Evolutionary conservation across 345 rosid genomes (phyloP).

Genomic region (Corchorus capsularis): DNA sequence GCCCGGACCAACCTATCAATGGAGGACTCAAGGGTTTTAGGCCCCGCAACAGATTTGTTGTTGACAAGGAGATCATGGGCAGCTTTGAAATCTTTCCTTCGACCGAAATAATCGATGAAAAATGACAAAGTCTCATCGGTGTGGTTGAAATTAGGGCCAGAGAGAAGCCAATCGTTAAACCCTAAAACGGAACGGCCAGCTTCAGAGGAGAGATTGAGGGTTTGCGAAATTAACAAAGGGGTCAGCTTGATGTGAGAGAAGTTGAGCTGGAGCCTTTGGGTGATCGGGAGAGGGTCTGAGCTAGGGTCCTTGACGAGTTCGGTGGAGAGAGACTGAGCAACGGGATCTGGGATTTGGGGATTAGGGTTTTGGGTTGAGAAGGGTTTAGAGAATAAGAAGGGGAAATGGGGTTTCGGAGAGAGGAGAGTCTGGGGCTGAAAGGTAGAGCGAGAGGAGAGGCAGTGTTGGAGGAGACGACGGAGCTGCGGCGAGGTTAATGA

Average conservation of each 20-base stretch:
- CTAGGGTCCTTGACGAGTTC: slow-evolving; percentile 56
- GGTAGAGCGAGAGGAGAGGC: slow-evolving; percentile 27
- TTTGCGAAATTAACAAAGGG: slow-evolving; percentile 52
- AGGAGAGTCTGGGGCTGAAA: slow-evolving; percentile 13
- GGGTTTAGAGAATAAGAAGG: slow-evolving; percentile 26
- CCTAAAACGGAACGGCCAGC: slow-evolving; percentile 83
- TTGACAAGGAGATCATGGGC: slow-evolving; percentile 57
- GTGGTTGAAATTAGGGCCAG: slow-evolving; percentile 47
- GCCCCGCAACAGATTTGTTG: slow-evolving; percentile 54
- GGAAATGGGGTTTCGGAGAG: slow-evolving; percentile 22
- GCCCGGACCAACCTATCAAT: slow-evolving; percentile 80
- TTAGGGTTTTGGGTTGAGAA: slow-evolving; percentile 40
- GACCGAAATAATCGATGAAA: slow-evolving; percentile 83
- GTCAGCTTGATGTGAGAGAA: slow-evolving; percentile 78
- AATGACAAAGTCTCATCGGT: slow-evolving; percentile 75
- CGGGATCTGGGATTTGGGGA: slow-evolving; percentile 33
- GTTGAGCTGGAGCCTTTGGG: slow-evolving; percentile 63
- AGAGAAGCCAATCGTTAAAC: slow-evolving; percentile 67
- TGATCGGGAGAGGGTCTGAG: slow-evolving; percentile 49
- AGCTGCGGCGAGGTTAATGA: slow-evolving; percentile 45
- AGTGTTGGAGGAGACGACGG: slow-evolving; percentile 45
- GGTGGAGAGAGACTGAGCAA: slow-evolving; percentile 65
- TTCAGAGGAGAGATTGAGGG: slow-evolving; percentile 67
- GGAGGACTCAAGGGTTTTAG: slow-evolving; percentile 50
- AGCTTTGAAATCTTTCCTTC: slow-evolving; percentile 89